These are phyloP conservation scores for Colletotrichum neosansevieriae DNA, from an alignment of 2,329 filamentous ascomycete genomes.

Conservation along the genomic window DNA sequence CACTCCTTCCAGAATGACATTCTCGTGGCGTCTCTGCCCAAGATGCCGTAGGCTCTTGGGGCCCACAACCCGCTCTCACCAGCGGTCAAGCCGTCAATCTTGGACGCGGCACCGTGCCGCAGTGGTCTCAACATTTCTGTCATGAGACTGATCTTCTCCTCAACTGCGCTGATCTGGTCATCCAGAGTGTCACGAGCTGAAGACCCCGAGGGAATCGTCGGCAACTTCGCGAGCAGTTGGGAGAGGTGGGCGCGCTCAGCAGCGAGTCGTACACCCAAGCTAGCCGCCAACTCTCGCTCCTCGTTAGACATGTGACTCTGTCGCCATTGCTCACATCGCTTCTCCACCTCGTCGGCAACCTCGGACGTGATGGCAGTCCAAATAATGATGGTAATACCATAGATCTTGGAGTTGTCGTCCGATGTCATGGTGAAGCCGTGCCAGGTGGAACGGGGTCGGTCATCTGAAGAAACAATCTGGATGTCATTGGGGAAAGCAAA, in stretches of 20 bases:
- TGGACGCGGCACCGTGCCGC: conserved; percentile 92
- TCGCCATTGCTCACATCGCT: conserved; percentile 85
- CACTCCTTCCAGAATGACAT: conserved; percentile 99
- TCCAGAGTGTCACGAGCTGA: conserved; percentile 85
- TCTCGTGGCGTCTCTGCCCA: conserved; percentile 85
- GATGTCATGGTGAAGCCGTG: conserved; percentile 99
- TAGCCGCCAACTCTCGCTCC: conserved; percentile 91
- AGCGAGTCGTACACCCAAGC: conserved; percentile 88
- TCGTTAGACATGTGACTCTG: conserved; percentile 89
- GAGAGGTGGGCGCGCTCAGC: conserved; percentile 91
- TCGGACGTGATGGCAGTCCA: conserved; percentile 89
- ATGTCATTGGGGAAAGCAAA: conserved; percentile 99
- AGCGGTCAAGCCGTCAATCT: conserved; percentile 95
- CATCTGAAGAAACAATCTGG: conserved; percentile 94
- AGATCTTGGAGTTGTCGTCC: conserved; percentile 89
- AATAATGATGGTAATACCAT: conserved; percentile 90
- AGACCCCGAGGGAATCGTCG: conserved; percentile 83
- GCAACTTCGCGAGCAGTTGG: conserved; percentile 85
- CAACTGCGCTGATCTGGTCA: conserved; percentile 93
- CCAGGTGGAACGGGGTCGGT: conserved; percentile 95
- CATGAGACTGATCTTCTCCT: conserved; percentile 98
- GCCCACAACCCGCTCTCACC: conserved; percentile 97
- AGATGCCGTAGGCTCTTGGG: conserved; percentile 90
- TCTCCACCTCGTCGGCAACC: conserved; percentile 86
- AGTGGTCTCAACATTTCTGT: conserved; percentile 93